Evolutionary conservation across 2,329 filamentous ascomycete genomes (phyloP), one percentile per base, ranked within the genome.

Genomic region (Epichloe typhina): DNA sequence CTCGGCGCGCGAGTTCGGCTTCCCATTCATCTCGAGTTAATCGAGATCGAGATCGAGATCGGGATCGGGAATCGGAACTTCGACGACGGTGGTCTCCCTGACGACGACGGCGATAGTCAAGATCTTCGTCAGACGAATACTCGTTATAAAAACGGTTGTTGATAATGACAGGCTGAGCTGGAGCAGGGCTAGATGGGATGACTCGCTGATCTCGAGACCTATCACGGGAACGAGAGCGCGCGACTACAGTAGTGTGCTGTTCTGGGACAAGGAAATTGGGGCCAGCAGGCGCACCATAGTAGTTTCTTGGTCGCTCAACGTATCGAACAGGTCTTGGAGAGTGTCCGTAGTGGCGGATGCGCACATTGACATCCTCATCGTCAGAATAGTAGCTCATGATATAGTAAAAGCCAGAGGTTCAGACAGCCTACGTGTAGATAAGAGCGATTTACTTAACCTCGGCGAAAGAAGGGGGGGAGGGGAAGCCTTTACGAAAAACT

Each of bases 311-410:
- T 37, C 64, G 67, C 11, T 71, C 66, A 36, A 77, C 72, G 57
- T 75, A 77, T 52, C 73, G 69, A 9, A 72, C 65, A 44, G 70
- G 63, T 12, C 59, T 63, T 4, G 68, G 66, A 26, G 70, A 68
- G n/a, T 64, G 67, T 3, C 62, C 65, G 38, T 66, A 68, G 26
- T 69, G 70, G 49, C 67, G 67, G 53, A 77, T 62, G 43, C 66
- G 74, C 56, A 80, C 69, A 57, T 80, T 72, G 47, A 78, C 58
- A 45, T 81, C 77, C 33, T 79, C 76, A 36, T 80, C 75, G 55
- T 75, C 71, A 50, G 72, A 69, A 57, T 72, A 75, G 59, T 72
- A 72, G 55, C 60, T 67, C 50, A 51, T 51, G 4, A 33, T 21
- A 21, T 42, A 13, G 26, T 31, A 1, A 31, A 9, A 31, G 26